These are phyloP conservation scores for Diaporthe sp. DNA, from an alignment of 2,329 filamentous ascomycete species.

Conservation along the genomic window DNA sequence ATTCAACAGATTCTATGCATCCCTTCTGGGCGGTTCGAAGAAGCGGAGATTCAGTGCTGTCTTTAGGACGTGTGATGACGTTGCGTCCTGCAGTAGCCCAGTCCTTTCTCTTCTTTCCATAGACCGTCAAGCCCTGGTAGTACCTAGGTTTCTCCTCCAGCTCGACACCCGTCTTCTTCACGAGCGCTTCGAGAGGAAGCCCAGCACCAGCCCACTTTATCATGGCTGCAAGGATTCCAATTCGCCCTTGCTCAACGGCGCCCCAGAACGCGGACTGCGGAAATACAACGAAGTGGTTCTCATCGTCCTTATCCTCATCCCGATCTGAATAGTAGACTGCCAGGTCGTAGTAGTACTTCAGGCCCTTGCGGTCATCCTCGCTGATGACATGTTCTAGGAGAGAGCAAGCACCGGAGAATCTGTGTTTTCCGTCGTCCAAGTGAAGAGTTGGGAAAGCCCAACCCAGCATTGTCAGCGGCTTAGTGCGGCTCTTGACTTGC, in stretches of 20 bases:
- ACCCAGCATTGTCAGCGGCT: slow-evolving; percentile 64
- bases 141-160: slow-evolving; percentile 73
- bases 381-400: slow-evolving; percentile 59
- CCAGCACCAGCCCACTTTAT: slow-evolving; percentile 76
- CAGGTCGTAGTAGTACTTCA: slow-evolving; percentile 69
- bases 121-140: slow-evolving; percentile 82
- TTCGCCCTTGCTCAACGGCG: slow-evolving; percentile 60
- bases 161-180: slow-evolving; percentile 73
- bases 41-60: slow-evolving; percentile 65
- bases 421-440: slow-evolving; percentile 44
- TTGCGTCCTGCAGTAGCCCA: slow-evolving; percentile 76
- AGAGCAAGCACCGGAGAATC: slow-evolving; percentile 37
- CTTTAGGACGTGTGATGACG: slow-evolving; percentile 50
- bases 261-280: slow-evolving; percentile 52
- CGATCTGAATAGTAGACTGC: slow-evolving; percentile 55
- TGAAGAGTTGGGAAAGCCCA: slow-evolving; percentile 49
- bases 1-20: slow-evolving; percentile 77
- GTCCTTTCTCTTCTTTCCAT: slow-evolving; percentile 77
- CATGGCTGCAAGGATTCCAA: slow-evolving; percentile 68
- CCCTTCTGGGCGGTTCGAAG: slow-evolving; percentile 66
- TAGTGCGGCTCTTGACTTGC: slow-evolving; percentile 72
- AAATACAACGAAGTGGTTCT: slow-evolving; percentile 50
- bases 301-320: slow-evolving; percentile 50
- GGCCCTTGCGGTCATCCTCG: slow-evolving; percentile 62
- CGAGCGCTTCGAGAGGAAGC: slow-evolving; percentile 74